Evolutionary conservation across 2,329 filamentous ascomycete genomes (phyloP), one percentile per base, ranked within the genome.

Genomic region (Monilinia aucupariae): DNA sequence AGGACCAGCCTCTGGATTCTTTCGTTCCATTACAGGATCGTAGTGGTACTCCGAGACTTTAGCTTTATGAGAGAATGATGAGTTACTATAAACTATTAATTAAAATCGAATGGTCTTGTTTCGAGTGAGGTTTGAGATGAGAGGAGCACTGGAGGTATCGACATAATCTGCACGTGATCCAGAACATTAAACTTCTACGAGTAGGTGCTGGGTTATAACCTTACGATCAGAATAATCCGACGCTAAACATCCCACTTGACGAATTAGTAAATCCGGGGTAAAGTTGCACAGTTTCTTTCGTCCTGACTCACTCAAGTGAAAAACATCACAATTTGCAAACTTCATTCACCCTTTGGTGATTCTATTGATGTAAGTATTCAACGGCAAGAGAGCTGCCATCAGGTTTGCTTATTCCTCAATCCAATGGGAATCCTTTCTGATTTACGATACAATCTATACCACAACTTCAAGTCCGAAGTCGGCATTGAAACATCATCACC

Each of bases 1-100:
- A 67, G 77, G 73, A 34, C 75, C 76, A 59, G 76, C 74, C 71
- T 80, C 79, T 61, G 77, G 74, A 68, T 74, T 74, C 71, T 78
- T 81, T 69, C 77, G 78, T 66, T 80, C 78, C 66, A 59, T 62
- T 27, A 37, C 17, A 17, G 13, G 7, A 27, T 25, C 0, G 9
- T 17, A 50, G 5, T 5, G 27, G 20, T 3, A 17, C 25, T 9
- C 17, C 17, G 20, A n/a, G 2, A 20, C 17, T 30, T 2, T 43
- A n/a, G n/a, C n/a, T n/a, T n/a, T n/a, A 5, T 25, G 13, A 7
- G 1, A 25, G 8, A 5, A 32, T n/a, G 22, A 52, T 5, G 15
- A 47, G 12, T 17, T 4, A 43, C 10, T 27, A 30, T 30, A 6
- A 6, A 30, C 6, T 30, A 32, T n/a, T 4, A 45, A 17, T 56